phyloP scores from a whole-genome alignment of 768 basidiomycete genomes.

The Leccinellum luteum region DNA sequence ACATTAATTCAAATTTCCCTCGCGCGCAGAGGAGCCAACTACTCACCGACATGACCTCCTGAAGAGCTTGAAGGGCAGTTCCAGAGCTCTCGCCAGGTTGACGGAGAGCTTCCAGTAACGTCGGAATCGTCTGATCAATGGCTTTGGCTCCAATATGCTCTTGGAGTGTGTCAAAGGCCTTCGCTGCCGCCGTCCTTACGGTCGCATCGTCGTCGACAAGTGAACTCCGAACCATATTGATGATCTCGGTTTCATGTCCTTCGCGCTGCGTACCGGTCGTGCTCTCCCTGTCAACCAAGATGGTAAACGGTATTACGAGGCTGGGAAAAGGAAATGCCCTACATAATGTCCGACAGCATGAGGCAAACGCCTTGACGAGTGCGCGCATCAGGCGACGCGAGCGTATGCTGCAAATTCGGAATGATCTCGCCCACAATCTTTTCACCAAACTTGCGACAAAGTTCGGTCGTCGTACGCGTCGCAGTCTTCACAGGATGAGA shows the following conservation, averaged over 20 bases:
- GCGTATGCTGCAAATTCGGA: conserved; percentile 66
- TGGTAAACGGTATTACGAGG: background rate
- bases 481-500: conserved; percentile 51
- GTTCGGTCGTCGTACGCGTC: conserved; percentile 79
- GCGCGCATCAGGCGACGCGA: conserved; percentile 57
- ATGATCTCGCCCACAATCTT: conserved; percentile 83
- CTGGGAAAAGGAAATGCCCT: conserved; percentile 23
- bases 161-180: conserved; percentile 88
- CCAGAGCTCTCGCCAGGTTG: conserved; percentile 94
- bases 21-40: background rate
- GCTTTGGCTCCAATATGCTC: conserved; percentile 87
- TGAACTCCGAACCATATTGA: conserved; percentile 76
- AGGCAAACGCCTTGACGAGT: conserved; percentile 85
- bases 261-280: conserved; percentile 82
- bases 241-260: conserved; percentile 85
- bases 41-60: conserved; percentile 90
- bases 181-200: conserved; percentile 88
- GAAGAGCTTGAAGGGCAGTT: conserved; percentile 89
- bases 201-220: conserved; percentile 85
- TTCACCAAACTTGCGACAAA: conserved; percentile 96
- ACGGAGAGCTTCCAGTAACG: conserved; percentile 86
- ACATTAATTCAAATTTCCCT: background rate
- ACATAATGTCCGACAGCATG: conserved; percentile 88
- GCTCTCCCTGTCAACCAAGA: conserved; percentile 56
- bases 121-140: conserved; percentile 96